phyloP scores from a whole-genome alignment of 2,329 filamentous ascomycete species.

The Chaetomium olivaceum region DNA sequence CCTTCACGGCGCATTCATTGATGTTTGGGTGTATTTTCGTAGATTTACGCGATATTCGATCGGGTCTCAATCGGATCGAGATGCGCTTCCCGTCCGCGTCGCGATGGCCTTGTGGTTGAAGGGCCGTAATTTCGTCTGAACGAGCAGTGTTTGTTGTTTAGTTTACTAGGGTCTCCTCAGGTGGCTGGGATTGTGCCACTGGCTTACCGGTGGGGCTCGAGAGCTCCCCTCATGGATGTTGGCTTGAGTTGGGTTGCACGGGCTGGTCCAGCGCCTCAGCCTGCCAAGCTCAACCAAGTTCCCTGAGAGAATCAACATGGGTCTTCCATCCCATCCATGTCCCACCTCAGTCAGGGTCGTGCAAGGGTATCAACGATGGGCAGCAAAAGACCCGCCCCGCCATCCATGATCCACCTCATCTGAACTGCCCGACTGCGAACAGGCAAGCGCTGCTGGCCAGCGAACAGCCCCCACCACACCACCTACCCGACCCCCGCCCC shows the following conservation, averaged over 20 bases:
- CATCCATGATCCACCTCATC: not conserved
- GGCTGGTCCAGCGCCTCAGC: constrained; percentile 10
- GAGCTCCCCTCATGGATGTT: constrained; percentile 11
- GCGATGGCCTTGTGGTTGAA: not conserved
- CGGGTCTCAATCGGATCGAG: constrained; percentile 1
- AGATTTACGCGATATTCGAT: constrained; percentile 19
- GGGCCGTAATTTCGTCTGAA: constrained; percentile 1
- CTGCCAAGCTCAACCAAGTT: constrained; percentile 12
- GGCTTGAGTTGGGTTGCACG: not conserved
- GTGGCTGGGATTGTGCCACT: constrained; percentile 11
- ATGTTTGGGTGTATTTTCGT: constrained; percentile 12
- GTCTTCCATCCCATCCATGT: not conserved
- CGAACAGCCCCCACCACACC: not conserved
- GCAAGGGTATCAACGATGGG: not conserved
- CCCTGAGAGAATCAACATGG: not conserved
- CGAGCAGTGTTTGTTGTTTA: constrained; percentile 24
- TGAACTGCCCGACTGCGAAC: not conserved
- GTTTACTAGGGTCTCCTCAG: not conserved
- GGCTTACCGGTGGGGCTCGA: constrained; percentile 4
- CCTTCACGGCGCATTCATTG: constrained; percentile 31
- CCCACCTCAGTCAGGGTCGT: not conserved
- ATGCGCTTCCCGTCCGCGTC: constrained; percentile 10
- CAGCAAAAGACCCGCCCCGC: too few species aligned
- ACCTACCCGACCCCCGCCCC: not conserved
- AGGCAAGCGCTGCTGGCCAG: constrained; percentile 6